phyloP scores from a whole-genome alignment of 768 basidiomycete genomes.

The Termitomyces sp. region DNA sequence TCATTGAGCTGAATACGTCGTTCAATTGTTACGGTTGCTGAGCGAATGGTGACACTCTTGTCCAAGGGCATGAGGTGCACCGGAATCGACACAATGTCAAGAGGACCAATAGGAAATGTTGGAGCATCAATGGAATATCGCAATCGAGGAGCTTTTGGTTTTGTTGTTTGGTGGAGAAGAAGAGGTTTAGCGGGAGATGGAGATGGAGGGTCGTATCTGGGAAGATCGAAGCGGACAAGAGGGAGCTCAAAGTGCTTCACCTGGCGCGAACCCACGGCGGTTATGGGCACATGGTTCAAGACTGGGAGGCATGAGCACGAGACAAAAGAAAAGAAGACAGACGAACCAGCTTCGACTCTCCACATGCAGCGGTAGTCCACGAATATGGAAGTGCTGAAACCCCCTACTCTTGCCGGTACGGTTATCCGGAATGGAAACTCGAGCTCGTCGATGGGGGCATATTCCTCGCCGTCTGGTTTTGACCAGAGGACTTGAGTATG shows the following conservation, averaged over 20 bases:
- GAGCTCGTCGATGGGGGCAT: constrained; percentile 54
- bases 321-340: constrained; percentile 8
- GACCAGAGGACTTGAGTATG: constrained; percentile 64
- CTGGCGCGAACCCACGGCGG: constrained; percentile 63
- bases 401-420: constrained; percentile 55
- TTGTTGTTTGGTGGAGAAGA: constrained; percentile 39
- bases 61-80: constrained; percentile 60
- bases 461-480: constrained; percentile 52
- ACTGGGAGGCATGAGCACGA: constrained; percentile 34
- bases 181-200: constrained; percentile 29
- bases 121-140: constrained; percentile 57
- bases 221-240: constrained; percentile 66
- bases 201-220: constrained; percentile 32
- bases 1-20: constrained; percentile 64
- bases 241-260: constrained; percentile 67
- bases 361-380: constrained; percentile 78
- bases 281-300: constrained; percentile 59
- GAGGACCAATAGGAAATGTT: constrained; percentile 57
- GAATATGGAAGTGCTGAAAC: constrained; percentile 66
- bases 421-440: constrained; percentile 70
- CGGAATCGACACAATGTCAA: constrained; percentile 65
- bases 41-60: constrained; percentile 50
- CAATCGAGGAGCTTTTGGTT: constrained; percentile 52
- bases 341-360: constrained; percentile 78
- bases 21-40: constrained; percentile 61